Evolutionary conservation across 2,329 filamentous ascomycete species (phyloP).

Genomic region (Cladosporium sphaerospermum): DNA sequence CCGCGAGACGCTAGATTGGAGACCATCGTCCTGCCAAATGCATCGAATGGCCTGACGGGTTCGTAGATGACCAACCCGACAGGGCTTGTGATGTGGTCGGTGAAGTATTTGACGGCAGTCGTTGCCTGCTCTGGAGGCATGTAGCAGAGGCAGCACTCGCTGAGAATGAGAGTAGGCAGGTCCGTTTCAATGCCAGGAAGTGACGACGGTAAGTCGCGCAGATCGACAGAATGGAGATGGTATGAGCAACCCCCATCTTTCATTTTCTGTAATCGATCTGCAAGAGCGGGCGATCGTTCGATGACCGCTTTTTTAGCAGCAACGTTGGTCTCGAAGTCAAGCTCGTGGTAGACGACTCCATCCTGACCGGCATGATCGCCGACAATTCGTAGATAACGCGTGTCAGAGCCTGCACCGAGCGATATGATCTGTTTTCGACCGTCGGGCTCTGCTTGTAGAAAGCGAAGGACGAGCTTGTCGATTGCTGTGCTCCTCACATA

Average conservation of each 20-base stretch:
- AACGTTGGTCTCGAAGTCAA: slow-evolving; percentile 75
- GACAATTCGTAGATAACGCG: slow-evolving; percentile 71
- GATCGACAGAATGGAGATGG: slow-evolving; percentile 56
- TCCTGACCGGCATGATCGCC: slow-evolving; percentile 26
- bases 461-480: slow-evolving; percentile 67
- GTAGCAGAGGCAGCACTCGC: slow-evolving; percentile 94
- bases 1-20: slow-evolving; percentile 76
- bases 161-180: slow-evolving; percentile 77
- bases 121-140: slow-evolving; percentile 60
- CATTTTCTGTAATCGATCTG: slow-evolving; percentile 15
- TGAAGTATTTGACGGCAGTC: slow-evolving; percentile 34
- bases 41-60: slow-evolving; percentile 73
- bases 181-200: slow-evolving; percentile 45
- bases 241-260: slow-evolving; percentile 36
- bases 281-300: slow-evolving; percentile 19
- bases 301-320: slow-evolving; percentile 23
- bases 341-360: slow-evolving; percentile 73
- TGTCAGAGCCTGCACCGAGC: slow-evolving; percentile 89
- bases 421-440: slow-evolving; percentile 68
- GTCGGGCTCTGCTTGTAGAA: slow-evolving; percentile 45
- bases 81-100: slow-evolving; percentile 34
- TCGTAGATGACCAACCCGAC: slow-evolving; percentile 75
- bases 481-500: slow-evolving; percentile 83
- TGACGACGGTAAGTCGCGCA: slow-evolving; percentile 50
- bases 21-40: slow-evolving; percentile 89